phyloP scores from a whole-genome alignment of 495 filamentous ascomycete species.

The Penicillium chermesinum region DNA sequence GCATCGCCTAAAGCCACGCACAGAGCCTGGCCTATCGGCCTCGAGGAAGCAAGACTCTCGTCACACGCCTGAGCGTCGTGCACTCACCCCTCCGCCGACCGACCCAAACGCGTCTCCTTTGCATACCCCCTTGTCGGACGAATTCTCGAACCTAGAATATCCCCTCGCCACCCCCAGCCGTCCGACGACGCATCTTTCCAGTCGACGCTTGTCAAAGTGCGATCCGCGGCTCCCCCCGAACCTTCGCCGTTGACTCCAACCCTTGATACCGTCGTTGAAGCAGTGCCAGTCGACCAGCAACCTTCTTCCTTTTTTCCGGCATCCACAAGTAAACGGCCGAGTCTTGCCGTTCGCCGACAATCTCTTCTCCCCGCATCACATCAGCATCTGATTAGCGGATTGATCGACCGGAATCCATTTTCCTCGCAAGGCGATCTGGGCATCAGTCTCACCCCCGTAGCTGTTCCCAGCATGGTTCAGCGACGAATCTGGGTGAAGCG shows the following conservation, averaged over 20 bases:
- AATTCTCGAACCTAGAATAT: slow-evolving; percentile 16
- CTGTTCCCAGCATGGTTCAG: slow-evolving; percentile 41
- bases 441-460: slow-evolving; percentile 15
- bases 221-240: slow-evolving; percentile 13
- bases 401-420: slow-evolving; percentile 33
- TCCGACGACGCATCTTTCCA: slow-evolving; percentile 22
- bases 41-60: slow-evolving; percentile 5
- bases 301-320: slow-evolving; percentile 16
- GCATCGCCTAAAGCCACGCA: slow-evolving; percentile 4
- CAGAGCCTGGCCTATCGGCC: slow-evolving; percentile 1
- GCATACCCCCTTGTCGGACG: slow-evolving; percentile 23
- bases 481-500: slow-evolving; percentile 94
- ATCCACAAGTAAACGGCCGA: slow-evolving; percentile 34
- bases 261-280: slow-evolving; percentile 30
- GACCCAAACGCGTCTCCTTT: slow-evolving; percentile 14
- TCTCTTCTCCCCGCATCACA: slow-evolving; percentile 46
- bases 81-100: slow-evolving; percentile 12
- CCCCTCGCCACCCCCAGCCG: slow-evolving; percentile 23
- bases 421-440: slow-evolving; percentile 19
- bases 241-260: slow-evolving; percentile 26
- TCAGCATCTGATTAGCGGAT: slow-evolving; percentile 38
- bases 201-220: slow-evolving; percentile 10
- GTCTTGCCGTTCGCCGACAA: slow-evolving; percentile 42
- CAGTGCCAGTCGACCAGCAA: slow-evolving; percentile 12
- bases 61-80: slow-evolving; percentile 3